Conservation (phyloP, 1,284 basidiomycete species). For the Ustilago loliicola region DNA sequence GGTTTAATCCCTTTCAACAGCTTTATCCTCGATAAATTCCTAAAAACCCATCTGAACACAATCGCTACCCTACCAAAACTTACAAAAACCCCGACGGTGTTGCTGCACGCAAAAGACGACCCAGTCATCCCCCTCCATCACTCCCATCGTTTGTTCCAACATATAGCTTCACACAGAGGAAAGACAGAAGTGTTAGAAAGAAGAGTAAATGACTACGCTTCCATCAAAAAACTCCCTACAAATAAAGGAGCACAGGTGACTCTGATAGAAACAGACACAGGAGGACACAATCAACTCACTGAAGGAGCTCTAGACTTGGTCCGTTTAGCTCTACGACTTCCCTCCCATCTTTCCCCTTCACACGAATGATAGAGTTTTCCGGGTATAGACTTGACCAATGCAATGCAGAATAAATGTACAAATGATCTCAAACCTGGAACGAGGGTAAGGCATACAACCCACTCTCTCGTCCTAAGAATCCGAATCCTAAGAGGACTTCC, state of each 20-base stretch:
- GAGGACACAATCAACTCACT: conserved; percentile 58
- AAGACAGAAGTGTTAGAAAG: conserved; percentile 4
- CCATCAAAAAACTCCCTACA: conserved; percentile 27
- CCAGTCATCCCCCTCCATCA: conserved; percentile 83
- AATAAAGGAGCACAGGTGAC: conserved; percentile 24
- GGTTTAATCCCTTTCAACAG: conserved; percentile 79
- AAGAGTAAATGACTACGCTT: conserved; percentile 25
- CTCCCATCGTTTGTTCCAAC: conserved; percentile 68
- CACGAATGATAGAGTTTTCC: neutral
- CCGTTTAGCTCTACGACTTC: conserved; percentile 19
- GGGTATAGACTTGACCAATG: conserved; percentile 9
- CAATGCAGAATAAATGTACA: neutral
- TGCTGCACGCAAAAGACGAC: conserved; percentile 86
- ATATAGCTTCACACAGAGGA: neutral
- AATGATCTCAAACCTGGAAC: conserved; percentile 54
- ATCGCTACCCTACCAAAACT: conserved; percentile 29
- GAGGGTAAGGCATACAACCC: conserved; percentile 79
- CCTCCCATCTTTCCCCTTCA: conserved; percentile 16
- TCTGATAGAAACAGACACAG: conserved; percentile 43
- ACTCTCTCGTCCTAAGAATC: conserved; percentile 90
- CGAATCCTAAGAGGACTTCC: conserved; percentile 91
- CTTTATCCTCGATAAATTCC: conserved; percentile 76
- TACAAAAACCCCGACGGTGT: conserved; percentile 76
- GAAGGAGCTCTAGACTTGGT: conserved; percentile 54
- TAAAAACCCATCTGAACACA: conserved; percentile 76